Percentiles rank a stretch among this genome's conserved stretches.
These are phyloP conservation scores for Xylaria intraflava DNA, from an alignment of 495 filamentous ascomycete species.

Conservation along the genomic window DNA sequence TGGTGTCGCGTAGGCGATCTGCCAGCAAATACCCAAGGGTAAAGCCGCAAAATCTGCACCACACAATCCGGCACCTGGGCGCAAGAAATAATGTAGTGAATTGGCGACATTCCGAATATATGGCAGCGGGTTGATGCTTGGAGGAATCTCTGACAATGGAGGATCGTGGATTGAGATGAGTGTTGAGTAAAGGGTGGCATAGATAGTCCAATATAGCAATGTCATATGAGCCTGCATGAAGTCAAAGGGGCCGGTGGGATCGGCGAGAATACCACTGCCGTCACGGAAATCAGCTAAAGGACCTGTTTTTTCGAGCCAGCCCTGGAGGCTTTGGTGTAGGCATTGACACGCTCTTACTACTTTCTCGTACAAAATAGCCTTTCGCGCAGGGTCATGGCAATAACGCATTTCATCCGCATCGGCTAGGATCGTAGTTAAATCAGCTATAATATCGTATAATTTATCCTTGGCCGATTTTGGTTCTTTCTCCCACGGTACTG, in stretches of 20 bases:
- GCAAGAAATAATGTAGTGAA: conserved; percentile 8
- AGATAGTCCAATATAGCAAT: neutral
- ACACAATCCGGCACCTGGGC: neutral
- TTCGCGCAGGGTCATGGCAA: conserved; percentile 5
- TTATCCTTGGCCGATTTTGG: conserved; percentile 19
- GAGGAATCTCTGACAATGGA: neutral
- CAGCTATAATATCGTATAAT: conserved; percentile 20
- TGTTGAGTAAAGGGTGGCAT: neutral
- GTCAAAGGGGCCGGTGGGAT: neutral
- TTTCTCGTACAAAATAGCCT: neutral
- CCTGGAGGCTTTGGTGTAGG: neutral
- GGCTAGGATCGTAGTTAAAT: conserved; percentile 16
- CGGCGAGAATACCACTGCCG: neutral
- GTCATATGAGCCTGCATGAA: conserved; percentile 6
- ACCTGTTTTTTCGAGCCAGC: conserved; percentile 1
- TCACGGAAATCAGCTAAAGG: neutral
- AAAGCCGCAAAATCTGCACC: conserved; percentile 2
- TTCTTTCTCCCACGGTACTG: conserved; percentile 17
- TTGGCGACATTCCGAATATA: neutral
- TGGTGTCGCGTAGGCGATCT: neutral
- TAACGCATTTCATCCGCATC: conserved; percentile 13
- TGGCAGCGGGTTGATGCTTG: neutral
- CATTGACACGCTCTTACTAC: neutral
- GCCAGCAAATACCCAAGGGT: neutral
- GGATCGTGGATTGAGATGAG: conserved; percentile 1